Evolutionary conservation across 2,329 filamentous ascomycete species (phyloP).

Genomic region (Aspergillus sp.): DNA sequence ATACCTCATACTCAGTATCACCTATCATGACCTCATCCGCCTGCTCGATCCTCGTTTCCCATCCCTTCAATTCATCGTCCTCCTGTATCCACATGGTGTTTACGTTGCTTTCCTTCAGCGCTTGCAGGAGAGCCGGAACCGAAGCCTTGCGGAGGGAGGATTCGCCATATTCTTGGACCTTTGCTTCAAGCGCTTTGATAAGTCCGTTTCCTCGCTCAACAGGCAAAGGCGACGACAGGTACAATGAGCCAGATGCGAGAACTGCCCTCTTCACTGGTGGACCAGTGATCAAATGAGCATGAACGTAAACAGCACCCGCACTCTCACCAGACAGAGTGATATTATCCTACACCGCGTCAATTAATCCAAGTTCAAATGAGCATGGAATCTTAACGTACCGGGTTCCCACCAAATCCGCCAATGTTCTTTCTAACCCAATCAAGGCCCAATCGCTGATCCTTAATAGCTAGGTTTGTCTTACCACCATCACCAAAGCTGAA

Average conservation of each 20-base stretch:
- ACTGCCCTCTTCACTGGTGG: constrained; percentile 36
- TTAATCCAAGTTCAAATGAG: neutral
- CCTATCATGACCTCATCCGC: constrained; percentile 43
- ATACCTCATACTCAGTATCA: constrained; percentile 46
- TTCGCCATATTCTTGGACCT: constrained; percentile 26
- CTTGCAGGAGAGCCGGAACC: constrained; percentile 32
- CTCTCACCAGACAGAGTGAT: constrained; percentile 49
- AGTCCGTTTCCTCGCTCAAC: constrained; percentile 31
- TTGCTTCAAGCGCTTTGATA: constrained; percentile 29
- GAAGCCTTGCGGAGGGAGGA: constrained; percentile 32
- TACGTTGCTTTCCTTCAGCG: constrained; percentile 37
- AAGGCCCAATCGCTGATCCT: constrained; percentile 33
- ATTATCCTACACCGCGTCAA: constrained; percentile 25
- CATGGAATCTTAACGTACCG: constrained; percentile 22
- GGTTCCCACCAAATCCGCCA: constrained; percentile 41
- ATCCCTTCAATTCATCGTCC: constrained; percentile 36
- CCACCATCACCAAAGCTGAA: constrained; percentile 47
- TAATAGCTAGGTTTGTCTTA: constrained; percentile 44
- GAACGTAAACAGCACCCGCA: constrained; percentile 47
- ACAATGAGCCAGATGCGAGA: constrained; percentile 44
- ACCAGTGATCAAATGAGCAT: constrained; percentile 42
- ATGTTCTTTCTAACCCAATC: constrained; percentile 44
- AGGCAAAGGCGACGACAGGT: constrained; percentile 45
- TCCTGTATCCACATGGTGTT: constrained; percentile 46
- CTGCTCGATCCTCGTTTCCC: constrained; percentile 35